Percentiles rank a stretch among this genome's conserved stretches.
phyloP scores from a whole-genome alignment of 2,329 filamentous ascomycete species.

The Aureobasidium leucospermi region DNA sequence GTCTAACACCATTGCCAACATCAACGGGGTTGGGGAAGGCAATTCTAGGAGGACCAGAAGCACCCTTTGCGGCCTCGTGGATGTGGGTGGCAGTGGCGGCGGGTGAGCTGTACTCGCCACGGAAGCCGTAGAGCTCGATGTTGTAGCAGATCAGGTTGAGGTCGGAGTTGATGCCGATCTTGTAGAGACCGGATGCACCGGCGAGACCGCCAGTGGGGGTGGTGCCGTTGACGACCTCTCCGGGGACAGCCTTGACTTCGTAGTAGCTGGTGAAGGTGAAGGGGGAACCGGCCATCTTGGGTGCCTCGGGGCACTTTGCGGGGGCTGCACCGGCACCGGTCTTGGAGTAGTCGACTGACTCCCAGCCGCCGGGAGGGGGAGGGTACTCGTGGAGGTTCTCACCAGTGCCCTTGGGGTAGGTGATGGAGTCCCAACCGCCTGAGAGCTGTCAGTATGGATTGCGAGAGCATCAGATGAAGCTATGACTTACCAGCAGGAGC shows the following conservation, averaged over 20 bases:
- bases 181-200: slow-evolving; percentile 43
- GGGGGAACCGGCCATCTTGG: slow-evolving; percentile 5
- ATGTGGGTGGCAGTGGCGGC: slow-evolving; percentile 50
- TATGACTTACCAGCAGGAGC: slow-evolving; percentile 11
- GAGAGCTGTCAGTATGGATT: background rate
- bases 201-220: slow-evolving; percentile 33
- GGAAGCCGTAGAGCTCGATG: slow-evolving; percentile 45
- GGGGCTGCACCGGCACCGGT: background rate
- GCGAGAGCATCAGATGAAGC: background rate
- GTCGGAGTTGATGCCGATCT: slow-evolving; percentile 46
- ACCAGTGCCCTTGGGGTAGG: slow-evolving; percentile 14
- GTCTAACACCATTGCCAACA: slow-evolving; percentile 28
- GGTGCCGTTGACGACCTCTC: slow-evolving; percentile 37
- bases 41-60: slow-evolving; percentile 45
- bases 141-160: slow-evolving; percentile 42
- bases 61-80: slow-evolving; percentile 42
- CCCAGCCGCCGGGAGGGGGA: slow-evolving; percentile 12
- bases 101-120: slow-evolving; percentile 44
- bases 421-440: slow-evolving; percentile 13
- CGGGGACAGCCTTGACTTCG: slow-evolving; percentile 41
- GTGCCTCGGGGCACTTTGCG: background rate
- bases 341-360: slow-evolving; percentile 4
- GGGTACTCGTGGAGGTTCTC: slow-evolving; percentile 1
- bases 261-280: slow-evolving; percentile 44
- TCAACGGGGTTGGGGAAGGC: slow-evolving; percentile 45